A percentile compares a stretch with the other conserved stretches of the same genome.
These are phyloP conservation scores for Jaminaea rosea DNA, from an alignment of 1,284 basidiomycete genomes.

Conservation along the genomic window DNA sequence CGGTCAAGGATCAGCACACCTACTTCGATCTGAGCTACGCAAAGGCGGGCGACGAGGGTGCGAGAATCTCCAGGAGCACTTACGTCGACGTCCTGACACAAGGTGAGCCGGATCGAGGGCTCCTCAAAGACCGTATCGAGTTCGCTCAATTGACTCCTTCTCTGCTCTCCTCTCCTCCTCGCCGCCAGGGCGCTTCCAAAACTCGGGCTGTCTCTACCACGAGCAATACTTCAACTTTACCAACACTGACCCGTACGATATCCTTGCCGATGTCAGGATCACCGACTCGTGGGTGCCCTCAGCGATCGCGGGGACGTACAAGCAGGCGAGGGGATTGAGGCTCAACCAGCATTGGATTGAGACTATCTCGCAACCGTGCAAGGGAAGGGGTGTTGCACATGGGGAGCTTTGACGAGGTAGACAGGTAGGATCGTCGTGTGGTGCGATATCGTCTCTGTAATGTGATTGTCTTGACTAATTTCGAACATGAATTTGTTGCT, in stretches of 20 bases:
- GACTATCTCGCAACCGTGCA: background rate
- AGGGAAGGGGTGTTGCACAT: background rate
- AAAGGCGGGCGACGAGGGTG: background rate
- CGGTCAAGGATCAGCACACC: background rate
- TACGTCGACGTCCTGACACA: background rate
- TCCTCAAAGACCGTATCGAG: too few species aligned
- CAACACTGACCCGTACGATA: background rate
- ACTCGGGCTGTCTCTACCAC: background rate
- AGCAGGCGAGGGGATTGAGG: background rate
- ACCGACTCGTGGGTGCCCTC: background rate
- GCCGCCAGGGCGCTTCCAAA: background rate
- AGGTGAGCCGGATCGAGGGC: too few species aligned
- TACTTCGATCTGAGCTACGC: background rate
- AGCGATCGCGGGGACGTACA: background rate
- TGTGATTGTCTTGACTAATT: too few species aligned
- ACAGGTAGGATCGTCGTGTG: too few species aligned
- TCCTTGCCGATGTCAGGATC: background rate
- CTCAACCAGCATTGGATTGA: background rate
- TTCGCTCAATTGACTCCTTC: too few species aligned
- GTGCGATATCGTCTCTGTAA: too few species aligned
- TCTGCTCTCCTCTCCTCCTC: too few species aligned
- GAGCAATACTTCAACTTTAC: background rate
- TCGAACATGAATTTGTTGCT: too few species aligned
- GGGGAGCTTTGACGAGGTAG: too few species aligned
- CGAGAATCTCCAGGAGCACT: background rate